Evolutionary conservation across 305 asterid species (phyloP).

Genomic region (Fraxinus xanthoxyloides): DNA sequence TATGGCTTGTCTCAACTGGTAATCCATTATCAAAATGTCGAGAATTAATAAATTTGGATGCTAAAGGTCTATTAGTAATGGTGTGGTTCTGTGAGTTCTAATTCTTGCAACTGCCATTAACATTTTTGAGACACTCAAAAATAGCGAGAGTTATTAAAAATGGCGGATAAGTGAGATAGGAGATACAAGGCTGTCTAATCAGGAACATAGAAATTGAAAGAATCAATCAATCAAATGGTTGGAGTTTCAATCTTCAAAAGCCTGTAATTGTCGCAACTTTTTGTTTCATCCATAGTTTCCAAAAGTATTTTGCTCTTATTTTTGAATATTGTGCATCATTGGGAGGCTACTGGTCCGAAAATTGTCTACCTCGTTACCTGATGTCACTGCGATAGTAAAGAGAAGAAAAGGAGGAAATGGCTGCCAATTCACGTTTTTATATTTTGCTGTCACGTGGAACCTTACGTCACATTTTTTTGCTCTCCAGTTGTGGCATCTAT

Average conservation of each 20-base stretch:
- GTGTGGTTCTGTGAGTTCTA: not conserved
- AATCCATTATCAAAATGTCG: not conserved
- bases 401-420: not conserved
- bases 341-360: not conserved
- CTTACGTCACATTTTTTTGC: not conserved
- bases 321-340: not conserved
- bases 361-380: not conserved
- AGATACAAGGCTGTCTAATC: not conserved
- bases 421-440: not conserved
- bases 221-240: not conserved
- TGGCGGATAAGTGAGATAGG: not conserved
- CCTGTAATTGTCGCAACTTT: not conserved
- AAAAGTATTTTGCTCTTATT: not conserved
- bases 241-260: not conserved
- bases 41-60: constrained; percentile 10
- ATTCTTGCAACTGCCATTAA: not conserved
- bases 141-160: not conserved
- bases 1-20: not conserved
- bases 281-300: not conserved
- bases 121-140: not conserved
- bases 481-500: not conserved
- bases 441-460: not conserved
- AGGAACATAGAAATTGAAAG: not conserved
- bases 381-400: not conserved
- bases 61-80: constrained; percentile 8